Evolutionary conservation across 164 flowering plant species (phyloP).

Genomic region (Warburgia ugandensis): DNA sequence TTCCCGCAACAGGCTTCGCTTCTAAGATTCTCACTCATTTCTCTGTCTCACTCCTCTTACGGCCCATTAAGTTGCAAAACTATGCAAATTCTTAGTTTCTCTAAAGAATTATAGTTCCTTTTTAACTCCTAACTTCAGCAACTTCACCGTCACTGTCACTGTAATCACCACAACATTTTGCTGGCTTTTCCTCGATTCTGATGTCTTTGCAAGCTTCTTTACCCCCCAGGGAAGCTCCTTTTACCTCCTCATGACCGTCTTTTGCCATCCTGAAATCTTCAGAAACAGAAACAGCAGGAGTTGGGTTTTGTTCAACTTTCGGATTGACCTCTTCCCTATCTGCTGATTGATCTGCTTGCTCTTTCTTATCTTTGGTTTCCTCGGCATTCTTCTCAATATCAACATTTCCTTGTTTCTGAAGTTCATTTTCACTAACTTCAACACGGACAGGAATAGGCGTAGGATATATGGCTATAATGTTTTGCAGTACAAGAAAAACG

Average conservation of each 20-base stretch:
- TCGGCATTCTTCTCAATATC: no score
- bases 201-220: constrained; percentile 16
- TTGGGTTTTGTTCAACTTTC: constrained; percentile 23
- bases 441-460: background rate
- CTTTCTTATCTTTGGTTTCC: constrained; percentile 14
- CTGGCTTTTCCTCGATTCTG: constrained; percentile 25
- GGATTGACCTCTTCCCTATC: constrained; percentile 16
- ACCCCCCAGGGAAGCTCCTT: background rate
- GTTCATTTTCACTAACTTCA: no score
- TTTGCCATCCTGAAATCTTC: constrained; percentile 12
- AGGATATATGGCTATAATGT: no score
- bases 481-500: no score
- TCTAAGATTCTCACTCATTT: background rate
- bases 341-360: constrained; percentile 16
- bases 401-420: no score
- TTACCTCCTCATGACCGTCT: background rate
- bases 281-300: constrained; percentile 5
- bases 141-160: constrained; percentile 63
- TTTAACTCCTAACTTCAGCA: constrained; percentile 42
- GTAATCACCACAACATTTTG: constrained; percentile 82
- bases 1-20: background rate
- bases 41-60: background rate
- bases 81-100: background rate
- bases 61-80: background rate
- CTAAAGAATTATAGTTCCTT: background rate